Percentiles rank a stretch among this genome's conserved stretches.
Conservation (phyloP, 1,139 yeast genomes). For the Protomyces inundatus region DNA sequence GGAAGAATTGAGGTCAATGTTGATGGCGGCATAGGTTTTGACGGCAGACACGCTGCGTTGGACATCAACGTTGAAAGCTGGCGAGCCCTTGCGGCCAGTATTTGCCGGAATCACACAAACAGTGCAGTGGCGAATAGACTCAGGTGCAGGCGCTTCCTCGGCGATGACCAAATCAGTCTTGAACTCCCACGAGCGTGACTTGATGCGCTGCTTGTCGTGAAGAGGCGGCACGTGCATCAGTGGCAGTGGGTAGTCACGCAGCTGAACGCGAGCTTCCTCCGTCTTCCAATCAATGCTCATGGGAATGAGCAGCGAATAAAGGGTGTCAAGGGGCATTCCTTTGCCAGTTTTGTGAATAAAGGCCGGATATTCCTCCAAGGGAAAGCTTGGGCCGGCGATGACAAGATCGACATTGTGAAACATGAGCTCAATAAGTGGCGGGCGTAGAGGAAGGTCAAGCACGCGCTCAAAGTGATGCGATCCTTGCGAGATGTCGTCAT, state of each 20-base stretch:
- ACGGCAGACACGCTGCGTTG: conserved; percentile 75
- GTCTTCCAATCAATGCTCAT: conserved; percentile 48
- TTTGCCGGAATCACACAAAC: conserved; percentile 57
- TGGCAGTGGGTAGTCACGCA: conserved; percentile 69
- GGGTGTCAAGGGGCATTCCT: conserved; percentile 67
- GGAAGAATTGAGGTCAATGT: conserved; percentile 52
- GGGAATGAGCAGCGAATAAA: conserved; percentile 67
- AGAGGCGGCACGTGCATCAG: conserved; percentile 41
- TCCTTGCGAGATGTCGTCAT: conserved; percentile 35
- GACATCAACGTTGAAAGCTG: conserved; percentile 54
- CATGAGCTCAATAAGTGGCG: conserved; percentile 59
- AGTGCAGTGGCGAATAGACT: conserved; percentile 52
- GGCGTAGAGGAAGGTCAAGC: conserved; percentile 53
- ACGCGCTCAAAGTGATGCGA: conserved; percentile 47
- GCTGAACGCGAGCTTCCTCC: conserved; percentile 51
- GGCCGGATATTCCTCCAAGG: conserved; percentile 49
- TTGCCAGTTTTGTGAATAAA: conserved; percentile 71
- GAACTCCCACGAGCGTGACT: conserved; percentile 36
- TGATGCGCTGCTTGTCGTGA: conserved; percentile 38
- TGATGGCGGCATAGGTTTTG: conserved; percentile 62
- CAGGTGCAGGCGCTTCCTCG: conserved; percentile 48
- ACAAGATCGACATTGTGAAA: conserved; percentile 55
- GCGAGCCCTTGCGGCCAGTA: conserved; percentile 39
- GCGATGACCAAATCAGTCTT: conserved; percentile 47
- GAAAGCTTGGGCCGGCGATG: conserved; percentile 54